These are phyloP conservation scores for Claviceps sp. DNA, from an alignment of 2,329 filamentous ascomycete genomes.

Conservation along the genomic window DNA sequence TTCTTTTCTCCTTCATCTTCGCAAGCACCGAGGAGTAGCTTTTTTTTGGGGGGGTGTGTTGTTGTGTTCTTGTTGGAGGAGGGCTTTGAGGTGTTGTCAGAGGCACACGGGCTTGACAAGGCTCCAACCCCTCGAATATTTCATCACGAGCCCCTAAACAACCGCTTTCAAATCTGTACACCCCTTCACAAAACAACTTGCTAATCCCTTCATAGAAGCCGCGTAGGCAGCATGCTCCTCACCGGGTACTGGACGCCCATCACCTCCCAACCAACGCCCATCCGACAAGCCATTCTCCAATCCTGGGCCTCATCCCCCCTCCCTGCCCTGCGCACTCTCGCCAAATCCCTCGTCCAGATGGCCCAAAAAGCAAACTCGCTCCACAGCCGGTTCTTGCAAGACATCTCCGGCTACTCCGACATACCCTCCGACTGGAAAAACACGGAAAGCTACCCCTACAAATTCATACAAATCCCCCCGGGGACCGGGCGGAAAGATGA, in stretches of 20 bases:
- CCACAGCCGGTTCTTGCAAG: constrained; percentile 38
- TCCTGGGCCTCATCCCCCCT: constrained; percentile 48
- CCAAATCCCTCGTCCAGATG: constrained; percentile 41
- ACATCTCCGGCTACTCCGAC: constrained; percentile 44
- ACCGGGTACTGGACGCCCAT: constrained; percentile 55
- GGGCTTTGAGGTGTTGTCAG: no score
- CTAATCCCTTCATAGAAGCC: constrained; percentile 31
- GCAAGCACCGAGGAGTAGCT: no score
- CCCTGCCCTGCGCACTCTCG: constrained; percentile 38
- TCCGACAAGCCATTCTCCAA: constrained; percentile 49
- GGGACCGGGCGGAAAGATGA: constrained; percentile 9
- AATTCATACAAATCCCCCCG: constrained; percentile 44
- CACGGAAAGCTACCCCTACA: constrained; percentile 39
- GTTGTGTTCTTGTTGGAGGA: no score
- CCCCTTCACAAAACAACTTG: no score
- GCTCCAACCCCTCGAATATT: no score
- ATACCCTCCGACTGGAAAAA: constrained; percentile 37
- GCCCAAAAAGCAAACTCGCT: constrained; percentile 42
- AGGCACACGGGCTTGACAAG: no score
- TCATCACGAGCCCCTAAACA: no score
- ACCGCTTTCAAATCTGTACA: no score
- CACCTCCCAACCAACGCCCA: constrained; percentile 43
- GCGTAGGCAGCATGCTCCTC: constrained; percentile 47
- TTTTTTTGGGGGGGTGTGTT: no score
- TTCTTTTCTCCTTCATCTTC: background rate